Evolutionary conservation across 495 filamentous ascomycete genomes (phyloP), one percentile per base, ranked within the genome.

Genomic region (Terfezia boudieri): DNA sequence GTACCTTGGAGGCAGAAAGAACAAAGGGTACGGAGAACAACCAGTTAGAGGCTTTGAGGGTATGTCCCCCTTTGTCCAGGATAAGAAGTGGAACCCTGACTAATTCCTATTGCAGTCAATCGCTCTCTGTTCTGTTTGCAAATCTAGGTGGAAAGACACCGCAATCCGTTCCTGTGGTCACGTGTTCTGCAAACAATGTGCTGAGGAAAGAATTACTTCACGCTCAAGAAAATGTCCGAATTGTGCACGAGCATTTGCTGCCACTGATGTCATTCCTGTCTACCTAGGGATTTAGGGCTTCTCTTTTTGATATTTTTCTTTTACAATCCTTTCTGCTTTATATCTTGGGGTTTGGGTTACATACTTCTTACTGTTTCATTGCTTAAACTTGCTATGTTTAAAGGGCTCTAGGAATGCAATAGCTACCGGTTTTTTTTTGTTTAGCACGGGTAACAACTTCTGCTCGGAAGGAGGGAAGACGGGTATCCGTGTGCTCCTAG

Each of bases 101-200:
- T 20, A 52, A 36, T 59, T 36, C 54, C 3, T 60, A 96, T 89
- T 76, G 76, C 58, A 76, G 41, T 46, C 41, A 14, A 46, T 95
- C 67, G 85, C 86, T 16, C 76, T 89, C 41, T 98, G 90, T 70
- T 81, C 83, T 2, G 83, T 95, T 17, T 98, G 90, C 68, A 80
- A 81, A 58, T 77, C 73, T 53, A 84, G 88, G 54, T 90, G 94
- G 73, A 95, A 95, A 69, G 83, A 96, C 65, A 93, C 87, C 1
- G 81, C 80, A 16, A 74, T 98, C 60, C 87, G 86, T 64, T 85
- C 82, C 12, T 98, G 90, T 66, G 90, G 90, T n/a, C 90, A 98
- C 68, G 79, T 93, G 20, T 94, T 96, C 67, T 98, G 90, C 76
- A 78, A 76, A 60, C 75, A 78, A 26, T 98, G 90, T 63, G 81